phyloP scores from a whole-genome alignment of 2,329 filamentous ascomycete genomes.

The Apiospora marii region DNA sequence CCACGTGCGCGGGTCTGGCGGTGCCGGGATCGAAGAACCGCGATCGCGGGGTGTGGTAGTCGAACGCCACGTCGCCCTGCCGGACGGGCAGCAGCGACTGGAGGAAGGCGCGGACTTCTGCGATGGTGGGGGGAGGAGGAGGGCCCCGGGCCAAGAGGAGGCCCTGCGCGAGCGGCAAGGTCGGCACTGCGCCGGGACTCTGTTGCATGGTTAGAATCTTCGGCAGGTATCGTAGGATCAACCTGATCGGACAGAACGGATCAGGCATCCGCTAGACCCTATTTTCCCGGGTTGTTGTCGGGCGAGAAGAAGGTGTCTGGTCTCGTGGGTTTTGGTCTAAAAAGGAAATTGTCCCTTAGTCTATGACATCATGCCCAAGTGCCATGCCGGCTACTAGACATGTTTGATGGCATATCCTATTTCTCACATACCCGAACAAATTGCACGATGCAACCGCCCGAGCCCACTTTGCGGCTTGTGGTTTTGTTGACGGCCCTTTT shows the following conservation, averaged over 20 bases:
- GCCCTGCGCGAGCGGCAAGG: not conserved
- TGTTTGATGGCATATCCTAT: not conserved
- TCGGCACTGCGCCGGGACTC: not conserved
- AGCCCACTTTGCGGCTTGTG: too few relatives aligned
- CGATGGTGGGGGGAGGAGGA: conserved; percentile 7
- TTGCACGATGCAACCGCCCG: not conserved
- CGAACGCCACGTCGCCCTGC: conserved; percentile 26
- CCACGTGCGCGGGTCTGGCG: conserved; percentile 19
- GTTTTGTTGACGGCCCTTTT: too few relatives aligned
- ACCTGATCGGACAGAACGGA: not conserved
- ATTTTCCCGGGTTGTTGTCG: not conserved
- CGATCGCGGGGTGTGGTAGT: conserved; percentile 30
- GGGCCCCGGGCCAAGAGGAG: not conserved
- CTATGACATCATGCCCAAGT: not conserved
- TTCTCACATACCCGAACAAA: not conserved
- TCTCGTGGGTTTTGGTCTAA: not conserved
- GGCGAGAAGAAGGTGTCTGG: not conserved
- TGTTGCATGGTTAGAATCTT: conserved; percentile 4
- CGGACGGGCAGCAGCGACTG: conserved; percentile 26
- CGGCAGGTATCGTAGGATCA: not conserved
- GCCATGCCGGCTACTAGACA: not conserved
- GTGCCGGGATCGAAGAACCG: conserved; percentile 20
- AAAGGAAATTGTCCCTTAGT: not conserved
- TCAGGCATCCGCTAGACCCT: not conserved
- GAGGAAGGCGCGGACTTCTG: conserved; percentile 9